Base-by-base conservation (phyloP, 2,329 filamentous ascomycete species). In the Trichophyton schoenleinii region DNA sequence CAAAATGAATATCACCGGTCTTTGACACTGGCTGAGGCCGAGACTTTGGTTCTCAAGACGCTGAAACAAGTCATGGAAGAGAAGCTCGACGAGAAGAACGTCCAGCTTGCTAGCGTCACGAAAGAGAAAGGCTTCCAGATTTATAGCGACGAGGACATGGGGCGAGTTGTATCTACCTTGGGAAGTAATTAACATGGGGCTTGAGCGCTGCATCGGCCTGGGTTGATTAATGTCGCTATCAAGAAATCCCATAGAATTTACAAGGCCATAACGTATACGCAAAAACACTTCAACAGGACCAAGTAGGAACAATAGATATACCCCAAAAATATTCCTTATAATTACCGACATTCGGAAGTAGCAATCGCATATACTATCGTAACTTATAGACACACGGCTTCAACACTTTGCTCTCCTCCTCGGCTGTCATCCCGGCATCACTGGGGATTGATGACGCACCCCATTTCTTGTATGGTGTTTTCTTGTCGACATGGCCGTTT, bases 1-100 rank as follows among this genome's bases (percentile, higher is more conserved):
- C 94, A 99, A 78, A 96, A 96, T 72, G 92, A 97, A 79, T 99
- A 96, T 73, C 94, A 99, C 81, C 95, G 95, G 83, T 97, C 92
- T 62, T 82, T 99, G 65, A 96, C 91, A 48, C 86, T 99, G 65
- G 80, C 83, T 62, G 94, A 99, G 73, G 94, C 94, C 62, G 94
- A 99, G 79, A 94, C 91, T 2, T 79, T 99, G 67, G 91, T 96
- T 59, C 81, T 99, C 71, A 97, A 97, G 84, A 99, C 94, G 42
- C 77, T 99, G 74, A 99, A 97, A 83, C 94, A 99, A 79, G 94
- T 99, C 68, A 99, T 99, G 94, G 94, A 99, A 79, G 94, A 99
- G 85, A 99, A 99, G 81, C 82, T 99, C 64, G 94, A 99, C 74
- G 84, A 91, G 66, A 99, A 99, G 84, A 99, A 99, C 73, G 94